Percentiles rank a stretch among this genome's conserved stretches.
Evolutionary conservation across 129 eudicot species (phyloP).

Genomic region (Tagetes patula): DNA sequence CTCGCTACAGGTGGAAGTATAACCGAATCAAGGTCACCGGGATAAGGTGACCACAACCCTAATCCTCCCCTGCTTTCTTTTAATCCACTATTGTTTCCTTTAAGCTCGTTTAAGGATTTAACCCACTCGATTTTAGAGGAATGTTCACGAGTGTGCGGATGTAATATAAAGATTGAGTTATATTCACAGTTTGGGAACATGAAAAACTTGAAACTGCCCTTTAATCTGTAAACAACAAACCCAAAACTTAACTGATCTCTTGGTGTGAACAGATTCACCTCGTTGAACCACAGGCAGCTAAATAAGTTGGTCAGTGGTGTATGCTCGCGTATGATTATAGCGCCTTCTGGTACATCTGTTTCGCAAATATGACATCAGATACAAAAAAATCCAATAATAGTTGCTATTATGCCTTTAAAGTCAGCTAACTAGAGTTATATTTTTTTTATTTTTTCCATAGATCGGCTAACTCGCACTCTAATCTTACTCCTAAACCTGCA

Average conservation of each 20-base stretch:
- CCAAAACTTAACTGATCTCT: slow-evolving; percentile 98
- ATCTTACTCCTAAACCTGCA: no score
- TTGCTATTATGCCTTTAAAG: not conserved
- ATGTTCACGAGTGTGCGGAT: slow-evolving; percentile 90
- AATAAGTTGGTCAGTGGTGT: slow-evolving; percentile 70
- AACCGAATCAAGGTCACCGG: slow-evolving; percentile 74
- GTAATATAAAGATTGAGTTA: slow-evolving; percentile 73
- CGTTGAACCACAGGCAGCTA: slow-evolving; percentile 99
- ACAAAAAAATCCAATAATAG: not conserved
- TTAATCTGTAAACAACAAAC: slow-evolving; percentile 80
- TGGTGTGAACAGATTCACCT: slow-evolving; percentile 89
- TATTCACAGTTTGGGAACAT: slow-evolving; percentile 98
- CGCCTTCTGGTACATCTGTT: slow-evolving; percentile 97
- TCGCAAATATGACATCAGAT: slow-evolving; percentile 7
- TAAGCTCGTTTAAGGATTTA: slow-evolving; percentile 65
- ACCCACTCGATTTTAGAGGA: slow-evolving; percentile 99
- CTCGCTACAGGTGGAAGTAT: slow-evolving; percentile 81
- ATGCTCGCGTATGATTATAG: slow-evolving; percentile 86
- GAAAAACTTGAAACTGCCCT: slow-evolving; percentile 57
- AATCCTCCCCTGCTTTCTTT: slow-evolving; percentile 90
- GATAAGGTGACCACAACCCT: slow-evolving; percentile 95
- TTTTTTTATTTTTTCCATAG: no score
- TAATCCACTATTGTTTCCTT: slow-evolving; percentile 60
- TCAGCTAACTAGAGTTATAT: not conserved
- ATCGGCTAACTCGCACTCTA: no score